Conservation (phyloP, 257 asterid species). For the Thymus quinquecostatus region DNA sequence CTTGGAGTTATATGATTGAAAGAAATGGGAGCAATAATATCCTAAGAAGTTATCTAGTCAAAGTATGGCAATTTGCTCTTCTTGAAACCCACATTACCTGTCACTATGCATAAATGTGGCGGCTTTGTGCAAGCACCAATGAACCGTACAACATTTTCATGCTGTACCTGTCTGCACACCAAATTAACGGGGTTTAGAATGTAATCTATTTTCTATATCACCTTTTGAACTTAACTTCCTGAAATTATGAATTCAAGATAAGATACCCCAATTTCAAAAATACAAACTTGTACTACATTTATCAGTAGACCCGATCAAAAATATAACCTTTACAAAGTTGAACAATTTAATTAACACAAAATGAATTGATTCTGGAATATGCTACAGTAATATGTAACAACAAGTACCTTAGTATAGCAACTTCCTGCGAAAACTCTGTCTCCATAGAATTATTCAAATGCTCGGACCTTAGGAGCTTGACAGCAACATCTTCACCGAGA, state of each 20-base stretch:
- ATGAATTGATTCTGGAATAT: too few species aligned
- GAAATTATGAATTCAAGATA: conserved; percentile 11
- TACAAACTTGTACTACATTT: conserved; percentile 4
- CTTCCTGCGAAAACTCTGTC: conserved; percentile 81
- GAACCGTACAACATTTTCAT: conserved; percentile 78
- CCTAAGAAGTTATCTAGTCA: conserved; percentile 24
- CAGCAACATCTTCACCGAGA: conserved; percentile 79
- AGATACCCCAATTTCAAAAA: not conserved
- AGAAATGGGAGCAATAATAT: conserved; percentile 13
- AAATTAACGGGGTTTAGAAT: conserved; percentile 31
- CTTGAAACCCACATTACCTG: conserved; percentile 61
- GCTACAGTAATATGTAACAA: not conserved
- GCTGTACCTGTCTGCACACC: conserved; percentile 78
- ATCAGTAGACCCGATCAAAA: not conserved
- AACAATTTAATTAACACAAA: not conserved
- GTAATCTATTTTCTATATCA: conserved; percentile 12
- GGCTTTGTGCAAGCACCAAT: conserved; percentile 82
- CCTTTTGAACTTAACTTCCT: not conserved
- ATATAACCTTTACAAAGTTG: not conserved
- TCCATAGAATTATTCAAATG: conserved; percentile 68
- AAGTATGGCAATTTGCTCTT: conserved; percentile 22
- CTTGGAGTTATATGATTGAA: not conserved
- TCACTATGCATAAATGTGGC: conserved; percentile 79
- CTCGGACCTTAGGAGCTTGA: conserved; percentile 80
- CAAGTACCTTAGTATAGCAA: conserved; percentile 70